These are phyloP conservation scores for Penicillium vulpinum DNA, from an alignment of 2,329 filamentous ascomycete genomes.

Conservation along the genomic window DNA sequence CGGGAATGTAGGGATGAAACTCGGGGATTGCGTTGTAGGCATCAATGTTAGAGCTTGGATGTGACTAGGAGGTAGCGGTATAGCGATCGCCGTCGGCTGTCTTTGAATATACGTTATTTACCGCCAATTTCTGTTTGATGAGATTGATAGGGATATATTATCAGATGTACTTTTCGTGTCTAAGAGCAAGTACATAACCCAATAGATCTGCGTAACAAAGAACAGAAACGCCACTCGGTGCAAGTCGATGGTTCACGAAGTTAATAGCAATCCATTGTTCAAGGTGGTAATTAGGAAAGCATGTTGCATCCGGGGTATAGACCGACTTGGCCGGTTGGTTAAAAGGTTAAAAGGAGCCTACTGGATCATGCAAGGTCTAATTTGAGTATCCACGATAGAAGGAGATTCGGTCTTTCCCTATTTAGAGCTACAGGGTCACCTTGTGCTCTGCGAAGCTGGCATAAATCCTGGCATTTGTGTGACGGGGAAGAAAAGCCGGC, in stretches of 20 bases:
- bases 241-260: neutral
- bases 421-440: constrained; percentile 16
- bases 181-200: neutral
- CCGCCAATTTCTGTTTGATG: neutral
- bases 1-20: constrained; percentile 6
- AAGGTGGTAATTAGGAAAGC: constrained; percentile 1
- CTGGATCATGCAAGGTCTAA: constrained; percentile 2
- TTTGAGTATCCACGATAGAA: neutral
- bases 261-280: neutral
- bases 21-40: neutral
- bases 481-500: constrained; percentile 14
- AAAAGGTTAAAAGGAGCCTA: neutral
- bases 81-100: neutral
- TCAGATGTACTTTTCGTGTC: neutral
- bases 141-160: neutral
- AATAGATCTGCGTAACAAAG: neutral
- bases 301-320: constrained; percentile 12
- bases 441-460: constrained; percentile 2
- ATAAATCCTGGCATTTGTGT: constrained; percentile 14
- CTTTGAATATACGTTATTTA: neutral
- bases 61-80: neutral
- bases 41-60: neutral
- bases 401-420: neutral
- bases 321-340: neutral
- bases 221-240: neutral